A percentile compares a stretch with the other conserved stretches of the same genome.
These are phyloP conservation scores for Parachaetomium inaequale DNA, from an alignment of 495 filamentous ascomycete genomes.

Conservation along the genomic window DNA sequence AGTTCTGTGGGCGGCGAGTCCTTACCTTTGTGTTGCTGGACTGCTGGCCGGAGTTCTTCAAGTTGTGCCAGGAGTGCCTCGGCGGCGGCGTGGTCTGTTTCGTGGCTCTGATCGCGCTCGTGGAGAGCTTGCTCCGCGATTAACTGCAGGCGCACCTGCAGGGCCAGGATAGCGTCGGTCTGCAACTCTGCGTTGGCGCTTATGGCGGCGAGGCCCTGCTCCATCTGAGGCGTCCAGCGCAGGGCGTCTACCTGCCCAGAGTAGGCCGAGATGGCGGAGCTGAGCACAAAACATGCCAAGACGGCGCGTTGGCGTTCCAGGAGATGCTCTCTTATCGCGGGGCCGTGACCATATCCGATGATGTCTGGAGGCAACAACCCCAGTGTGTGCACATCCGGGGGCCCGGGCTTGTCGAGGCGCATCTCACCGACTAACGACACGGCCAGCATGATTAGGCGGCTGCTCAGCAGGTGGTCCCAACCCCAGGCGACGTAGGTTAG, in stretches of 20 bases:
- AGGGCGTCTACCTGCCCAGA: conserved; percentile 33
- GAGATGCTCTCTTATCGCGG: conserved; percentile 8
- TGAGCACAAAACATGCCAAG: conserved; percentile 37
- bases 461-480: conserved; percentile 22
- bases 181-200: conserved; percentile 28
- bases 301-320: conserved; percentile 50
- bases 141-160: conserved; percentile 48
- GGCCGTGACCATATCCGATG: background rate
- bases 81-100: background rate
- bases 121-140: conserved; percentile 24
- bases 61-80: background rate
- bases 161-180: conserved; percentile 43
- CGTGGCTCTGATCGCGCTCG: conserved; percentile 13
- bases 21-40: background rate
- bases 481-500: conserved; percentile 47
- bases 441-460: conserved; percentile 41
- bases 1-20: background rate
- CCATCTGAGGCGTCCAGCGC: conserved; percentile 40
- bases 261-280: conserved; percentile 29
- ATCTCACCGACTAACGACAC: conserved; percentile 47
- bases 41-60: background rate
- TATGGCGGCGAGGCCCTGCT: conserved; percentile 32
- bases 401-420: conserved; percentile 41
- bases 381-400: conserved; percentile 27
- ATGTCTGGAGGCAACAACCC: conserved; percentile 23